A percentile compares a stretch with the other conserved stretches of the same genome.
phyloP scores from a whole-genome alignment of 257 asterid species.

The Capsicum rhomboideum region DNA sequence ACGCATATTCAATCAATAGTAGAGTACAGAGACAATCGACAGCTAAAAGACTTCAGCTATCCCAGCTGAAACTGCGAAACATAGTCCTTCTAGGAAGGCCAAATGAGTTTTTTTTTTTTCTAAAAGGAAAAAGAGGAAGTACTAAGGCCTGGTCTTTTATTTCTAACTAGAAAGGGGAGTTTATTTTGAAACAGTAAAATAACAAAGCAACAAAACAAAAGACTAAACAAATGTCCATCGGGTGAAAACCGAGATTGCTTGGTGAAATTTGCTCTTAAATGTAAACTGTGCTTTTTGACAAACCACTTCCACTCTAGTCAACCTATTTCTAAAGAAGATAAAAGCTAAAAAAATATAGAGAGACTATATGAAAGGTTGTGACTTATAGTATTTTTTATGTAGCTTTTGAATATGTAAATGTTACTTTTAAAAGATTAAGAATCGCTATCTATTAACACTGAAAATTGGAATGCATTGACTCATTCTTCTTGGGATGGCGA shows the following conservation, averaged over 20 bases:
- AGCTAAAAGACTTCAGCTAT: background rate
- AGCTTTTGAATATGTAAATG: background rate
- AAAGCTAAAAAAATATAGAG: background rate
- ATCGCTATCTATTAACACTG: background rate
- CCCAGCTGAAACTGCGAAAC: background rate
- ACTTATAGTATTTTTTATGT: background rate
- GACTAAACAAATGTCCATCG: background rate
- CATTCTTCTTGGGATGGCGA: background rate
- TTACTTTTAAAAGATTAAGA: background rate
- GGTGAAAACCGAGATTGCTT: background rate
- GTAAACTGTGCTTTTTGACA: background rate
- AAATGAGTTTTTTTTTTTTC: background rate
- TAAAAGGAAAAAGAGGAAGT: background rate
- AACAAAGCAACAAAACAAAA: background rate
- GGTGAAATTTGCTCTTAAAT: background rate
- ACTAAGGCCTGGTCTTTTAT: background rate
- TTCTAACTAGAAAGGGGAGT: background rate
- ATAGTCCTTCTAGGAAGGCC: background rate
- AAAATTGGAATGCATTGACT: background rate
- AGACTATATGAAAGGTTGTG: background rate
- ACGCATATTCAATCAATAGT: background rate
- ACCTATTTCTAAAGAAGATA: background rate
- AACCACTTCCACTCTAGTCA: background rate
- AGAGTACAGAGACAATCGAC: background rate
- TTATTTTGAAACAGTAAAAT: background rate